Conservation (phyloP, 495 filamentous ascomycete genomes). For the Rusavskia elegans region DNA sequence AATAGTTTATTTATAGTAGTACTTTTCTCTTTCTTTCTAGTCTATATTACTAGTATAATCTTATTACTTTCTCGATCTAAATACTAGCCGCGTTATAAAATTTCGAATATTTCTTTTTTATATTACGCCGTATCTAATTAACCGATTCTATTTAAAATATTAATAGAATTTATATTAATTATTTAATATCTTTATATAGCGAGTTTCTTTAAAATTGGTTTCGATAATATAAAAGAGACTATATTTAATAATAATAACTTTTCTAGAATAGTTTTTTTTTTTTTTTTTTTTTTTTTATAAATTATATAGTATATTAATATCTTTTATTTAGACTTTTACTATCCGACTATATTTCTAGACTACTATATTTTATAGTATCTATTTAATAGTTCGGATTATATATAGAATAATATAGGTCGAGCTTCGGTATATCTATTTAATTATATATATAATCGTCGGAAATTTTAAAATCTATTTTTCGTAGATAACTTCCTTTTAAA, state of each 20-base stretch:
- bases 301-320: no score
- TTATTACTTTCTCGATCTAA: slow-evolving; percentile 1
- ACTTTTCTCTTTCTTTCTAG: neutral
- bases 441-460: neutral
- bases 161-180: slow-evolving; percentile 3
- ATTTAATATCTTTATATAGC: neutral
- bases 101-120: slow-evolving; percentile 1
- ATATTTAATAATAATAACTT: neutral
- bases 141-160: slow-evolving; percentile 7
- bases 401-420: neutral
- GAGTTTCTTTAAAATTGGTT: neutral
- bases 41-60: slow-evolving; percentile 5
- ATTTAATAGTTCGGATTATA: no score
- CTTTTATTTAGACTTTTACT: no score
- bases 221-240: neutral
- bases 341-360: no score
- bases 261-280: no score
- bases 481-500: neutral
- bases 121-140: neutral
- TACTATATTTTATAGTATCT: no score
- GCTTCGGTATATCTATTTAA: neutral
- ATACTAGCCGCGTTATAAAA: neutral
- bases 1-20: neutral
- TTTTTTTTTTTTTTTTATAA: no score
- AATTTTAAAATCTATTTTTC: neutral